Evolutionary conservation across 164 flowering plant genomes (phyloP), one percentile per base, ranked within the genome.

Genomic region (Vitis rupestris): DNA sequence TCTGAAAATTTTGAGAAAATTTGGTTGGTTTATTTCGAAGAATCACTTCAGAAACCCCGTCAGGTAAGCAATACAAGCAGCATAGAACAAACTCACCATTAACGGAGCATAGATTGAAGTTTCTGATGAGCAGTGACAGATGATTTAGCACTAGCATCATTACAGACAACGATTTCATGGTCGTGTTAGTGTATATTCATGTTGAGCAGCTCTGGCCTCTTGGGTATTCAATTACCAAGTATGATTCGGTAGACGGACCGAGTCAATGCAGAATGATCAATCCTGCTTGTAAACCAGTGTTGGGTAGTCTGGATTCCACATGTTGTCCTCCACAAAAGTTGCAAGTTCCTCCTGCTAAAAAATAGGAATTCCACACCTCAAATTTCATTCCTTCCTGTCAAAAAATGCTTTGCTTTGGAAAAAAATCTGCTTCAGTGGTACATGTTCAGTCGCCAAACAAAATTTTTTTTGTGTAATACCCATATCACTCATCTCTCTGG

Each of bases 271-370:
- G 56, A 12, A n/a, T 19, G 57, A 16, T 87, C 80, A 90, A 19
- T 86, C 89, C 61, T 80, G 65, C 83, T 71, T 87, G 85, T 78
- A 95, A 50, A 95, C 94, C 76, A 95, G 63, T n/a, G 86, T 90
- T 53, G 99, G 94, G 76, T 95, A 95, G 50, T 74, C 86, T 16
- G 98, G 98, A 72, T 19, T 73, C 99, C 99, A 93, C 99, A 91
- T 95, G 80, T 85, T 95, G 80, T 85, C 81, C 80, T 81, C 17
- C 80, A 95, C 94, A 72, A 71, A 90, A 7, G 77, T 74, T 5
- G 47, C 16, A 50, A 88, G 78, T 81, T 91, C 98, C 70, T 88
- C 96, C 99, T 92, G 87, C 80, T 9, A 50, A 60, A 23, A 23
- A 23, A 23, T 1, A 23, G 27, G 27, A 23, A 23, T 23, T 23